These are phyloP conservation scores for Pythium diclinum DNA, from an alignment of 352 stramenopile species.

Conservation along the genomic window DNA sequence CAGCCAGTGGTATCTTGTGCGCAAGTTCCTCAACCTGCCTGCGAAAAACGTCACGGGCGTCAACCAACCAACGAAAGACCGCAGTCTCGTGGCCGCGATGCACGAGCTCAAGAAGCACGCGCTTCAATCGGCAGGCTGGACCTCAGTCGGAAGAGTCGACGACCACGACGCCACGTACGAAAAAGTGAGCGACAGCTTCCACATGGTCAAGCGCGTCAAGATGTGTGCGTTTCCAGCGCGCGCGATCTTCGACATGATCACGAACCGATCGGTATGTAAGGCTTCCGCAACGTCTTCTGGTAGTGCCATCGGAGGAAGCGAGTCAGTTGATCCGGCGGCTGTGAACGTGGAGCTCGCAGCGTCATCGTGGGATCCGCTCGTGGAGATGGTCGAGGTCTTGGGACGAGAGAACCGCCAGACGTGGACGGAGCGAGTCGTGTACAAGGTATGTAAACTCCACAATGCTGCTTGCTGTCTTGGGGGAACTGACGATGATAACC, in stretches of 20 bases:
- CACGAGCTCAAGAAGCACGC: conserved; percentile 54
- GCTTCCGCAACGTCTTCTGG: not conserved
- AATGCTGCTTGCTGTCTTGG: not conserved
- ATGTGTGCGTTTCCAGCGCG: conserved; percentile 62
- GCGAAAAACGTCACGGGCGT: conserved; percentile 19
- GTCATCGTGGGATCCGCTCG: conserved; percentile 36
- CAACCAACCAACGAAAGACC: conserved; percentile 46
- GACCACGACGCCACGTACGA: conserved; percentile 56
- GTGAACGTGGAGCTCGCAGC: not conserved
- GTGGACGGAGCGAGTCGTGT: conserved; percentile 55
- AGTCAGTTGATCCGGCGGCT: not conserved
- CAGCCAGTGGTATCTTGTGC: conserved; percentile 65
- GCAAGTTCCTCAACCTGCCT: conserved; percentile 61
- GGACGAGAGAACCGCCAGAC: conserved; percentile 46
- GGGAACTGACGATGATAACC: not conserved
- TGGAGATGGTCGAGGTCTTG: conserved; percentile 49
- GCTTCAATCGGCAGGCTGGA: conserved; percentile 39
- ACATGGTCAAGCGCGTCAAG: conserved; percentile 61
- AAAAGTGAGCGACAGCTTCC: conserved; percentile 54
- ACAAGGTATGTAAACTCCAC: conserved; percentile 32
- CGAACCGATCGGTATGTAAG: conserved; percentile 28
- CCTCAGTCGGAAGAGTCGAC: conserved; percentile 29
- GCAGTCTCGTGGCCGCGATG: conserved; percentile 44
- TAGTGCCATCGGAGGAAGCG: not conserved
- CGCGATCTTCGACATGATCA: conserved; percentile 70